Evolutionary conservation across 164 flowering plant species (phyloP).

Genomic region (Euptelea pleiosperma): DNA sequence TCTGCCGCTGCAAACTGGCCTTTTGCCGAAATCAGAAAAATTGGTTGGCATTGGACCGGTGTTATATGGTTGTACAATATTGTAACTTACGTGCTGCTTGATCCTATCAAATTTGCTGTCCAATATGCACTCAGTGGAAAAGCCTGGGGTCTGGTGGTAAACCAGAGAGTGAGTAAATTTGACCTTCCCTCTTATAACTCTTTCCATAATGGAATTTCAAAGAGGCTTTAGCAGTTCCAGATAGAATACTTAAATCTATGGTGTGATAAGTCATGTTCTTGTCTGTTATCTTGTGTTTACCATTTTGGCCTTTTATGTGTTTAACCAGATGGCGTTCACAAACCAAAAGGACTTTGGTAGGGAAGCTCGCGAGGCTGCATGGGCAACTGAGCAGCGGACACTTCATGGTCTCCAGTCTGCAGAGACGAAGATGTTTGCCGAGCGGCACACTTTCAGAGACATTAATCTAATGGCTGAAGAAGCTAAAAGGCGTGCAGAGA

Average conservation of each 20-base stretch:
- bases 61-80: conserved; percentile 61
- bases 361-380: conserved; percentile 68
- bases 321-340: conserved; percentile 62
- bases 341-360: conserved; percentile 61
- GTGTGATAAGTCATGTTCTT: too few species aligned
- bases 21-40: conserved; percentile 40
- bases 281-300: background rate
- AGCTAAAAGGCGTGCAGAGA: conserved; percentile 75
- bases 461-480: conserved; percentile 68
- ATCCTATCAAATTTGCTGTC: conserved; percentile 52
- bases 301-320: background rate
- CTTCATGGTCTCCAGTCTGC: conserved; percentile 55
- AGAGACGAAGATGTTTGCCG: conserved; percentile 33
- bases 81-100: conserved; percentile 45
- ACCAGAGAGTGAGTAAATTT: conserved; percentile 44
- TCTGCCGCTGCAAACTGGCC: conserved; percentile 36
- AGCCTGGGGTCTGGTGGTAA: conserved; percentile 45
- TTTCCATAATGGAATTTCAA: too few species aligned
- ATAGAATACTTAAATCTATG: too few species aligned
- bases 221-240: too few species aligned
- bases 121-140: conserved; percentile 58
- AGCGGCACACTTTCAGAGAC: conserved; percentile 41
- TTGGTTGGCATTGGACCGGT: conserved; percentile 62
- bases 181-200: background rate
- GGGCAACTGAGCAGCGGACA: conserved; percentile 68